Base-by-base conservation (phyloP, 257 asterid species). In the Solanum chiquidenum region DNA sequence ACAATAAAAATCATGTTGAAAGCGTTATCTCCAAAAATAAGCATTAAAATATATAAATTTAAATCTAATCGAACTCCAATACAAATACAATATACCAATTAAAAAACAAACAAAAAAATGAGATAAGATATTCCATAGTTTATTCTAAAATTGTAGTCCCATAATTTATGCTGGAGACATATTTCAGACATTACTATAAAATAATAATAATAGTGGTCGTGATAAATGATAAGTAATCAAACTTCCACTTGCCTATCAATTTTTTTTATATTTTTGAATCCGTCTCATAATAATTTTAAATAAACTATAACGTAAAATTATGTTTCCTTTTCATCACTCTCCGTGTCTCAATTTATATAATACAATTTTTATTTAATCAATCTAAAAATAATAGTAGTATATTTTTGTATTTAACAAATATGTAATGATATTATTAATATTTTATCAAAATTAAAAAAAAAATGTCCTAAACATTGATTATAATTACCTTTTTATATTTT, bases 401-500 rank as follows among this genome's bases (percentile, higher is more conserved):
- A 3, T 23, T 60, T 60, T 23, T 21, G 0, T 18, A 23, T 62
- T 62, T 23, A 0, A 0, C 0, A 23, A 62, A 9, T 62, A 62
- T n/a, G 0, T 18, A 18, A 6, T n/a, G 0, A 55, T 8, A 55
- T 0, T 55, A 55, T 18, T 0, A 6, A 55, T 0, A 55, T 18
- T 55, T 0, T 46, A 46, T 13, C 21, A 58, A 58, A 58, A 21
- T 58, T 62, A 0, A 62, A 4, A 21, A 55, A 58, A 18, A 3
- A 18, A 7, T 2, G 0, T 6, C 4, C 0, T 18, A 55, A 18
- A 55, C 4, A 55, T 55, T 55, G 0, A 55, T 55, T 6, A 0
- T 14, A 49, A 49, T 49, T 0, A 0, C 0, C 1, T 52, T 52
- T 52, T 16, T 7, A 18, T 55, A 6, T 52, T 35, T 42, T 40